phyloP scores from a whole-genome alignment of 257 asterid species.

The Rauvolfia tetraphylla region DNA sequence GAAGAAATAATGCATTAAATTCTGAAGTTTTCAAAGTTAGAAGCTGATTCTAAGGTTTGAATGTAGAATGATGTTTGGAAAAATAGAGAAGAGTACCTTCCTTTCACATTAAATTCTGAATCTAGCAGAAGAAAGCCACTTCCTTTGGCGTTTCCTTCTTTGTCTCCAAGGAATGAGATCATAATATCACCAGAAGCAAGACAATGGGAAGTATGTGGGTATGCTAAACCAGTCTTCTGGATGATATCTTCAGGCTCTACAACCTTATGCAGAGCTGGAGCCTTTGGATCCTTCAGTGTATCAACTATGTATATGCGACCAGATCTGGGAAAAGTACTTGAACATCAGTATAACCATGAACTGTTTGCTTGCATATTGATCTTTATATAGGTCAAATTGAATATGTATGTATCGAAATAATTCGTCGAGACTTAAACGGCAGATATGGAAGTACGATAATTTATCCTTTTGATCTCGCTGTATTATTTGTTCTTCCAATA shows the following conservation, averaged over 20 bases:
- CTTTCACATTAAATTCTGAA: constrained; percentile 84
- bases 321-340: constrained; percentile 49
- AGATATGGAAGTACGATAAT: no score
- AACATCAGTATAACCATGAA: no score
- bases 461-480: no score
- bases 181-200: constrained; percentile 95
- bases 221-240: constrained; percentile 86
- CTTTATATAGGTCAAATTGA: no score
- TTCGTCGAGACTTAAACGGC: no score
- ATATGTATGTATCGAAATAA: no score
- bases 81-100: constrained; percentile 51
- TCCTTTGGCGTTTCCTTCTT: constrained; percentile 93
- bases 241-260: constrained; percentile 74
- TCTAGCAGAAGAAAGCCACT: constrained; percentile 92
- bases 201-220: constrained; percentile 95
- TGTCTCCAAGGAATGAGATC: constrained; percentile 97
- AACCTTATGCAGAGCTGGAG: constrained; percentile 70
- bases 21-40: no score
- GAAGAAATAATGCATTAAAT: no score
- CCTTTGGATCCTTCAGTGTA: constrained; percentile 71
- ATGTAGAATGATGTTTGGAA: not conserved
- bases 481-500: no score
- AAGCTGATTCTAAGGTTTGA: not conserved
- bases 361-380: no score
- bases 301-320: constrained; percentile 94